A percentile compares a stretch with the other conserved stretches of the same genome.
Conservation (phyloP, 441 rosid genomes). For the Mallotus repandus region DNA sequence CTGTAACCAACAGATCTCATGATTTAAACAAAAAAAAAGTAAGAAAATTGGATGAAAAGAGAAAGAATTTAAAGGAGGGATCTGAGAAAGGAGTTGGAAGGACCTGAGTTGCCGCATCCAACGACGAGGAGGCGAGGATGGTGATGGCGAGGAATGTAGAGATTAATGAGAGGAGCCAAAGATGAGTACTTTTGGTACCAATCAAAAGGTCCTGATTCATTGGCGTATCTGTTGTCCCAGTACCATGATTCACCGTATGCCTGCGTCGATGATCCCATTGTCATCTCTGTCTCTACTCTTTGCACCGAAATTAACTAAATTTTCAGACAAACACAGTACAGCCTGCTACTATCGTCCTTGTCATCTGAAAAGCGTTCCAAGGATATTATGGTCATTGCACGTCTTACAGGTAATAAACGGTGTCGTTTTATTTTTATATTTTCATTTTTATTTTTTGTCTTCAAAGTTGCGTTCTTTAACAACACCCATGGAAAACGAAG, state of each 20-base stretch:
- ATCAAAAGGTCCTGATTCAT: conserved; percentile 74
- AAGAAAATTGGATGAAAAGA: background rate
- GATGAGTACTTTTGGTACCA: conserved; percentile 90
- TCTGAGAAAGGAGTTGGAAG: conserved; percentile 1
- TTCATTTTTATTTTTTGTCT: background rate
- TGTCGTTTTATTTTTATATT: background rate
- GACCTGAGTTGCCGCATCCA: conserved; percentile 91
- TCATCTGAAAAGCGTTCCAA: background rate
- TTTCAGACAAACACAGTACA: too few relatives aligned
- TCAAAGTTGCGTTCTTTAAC: background rate
- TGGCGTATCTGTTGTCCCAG: conserved; percentile 81
- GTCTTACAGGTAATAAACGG: background rate
- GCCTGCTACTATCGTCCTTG: background rate
- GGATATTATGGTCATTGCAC: background rate
- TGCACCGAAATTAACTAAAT: background rate
- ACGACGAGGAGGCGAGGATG: conserved; percentile 57
- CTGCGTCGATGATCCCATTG: conserved; percentile 49
- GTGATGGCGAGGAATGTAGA: conserved; percentile 53
- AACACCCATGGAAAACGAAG: background rate
- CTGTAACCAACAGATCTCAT: background rate
- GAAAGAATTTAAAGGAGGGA: conserved; percentile 1
- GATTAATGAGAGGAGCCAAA: conserved; percentile 71
- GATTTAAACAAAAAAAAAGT: background rate
- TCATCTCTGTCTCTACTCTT: conserved; percentile 16
- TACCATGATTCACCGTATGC: conserved; percentile 83